Evolutionary conservation across 106 monocot species (phyloP), one percentile per base, ranked within the genome.

Genomic region (Dendrobium nobile): DNA sequence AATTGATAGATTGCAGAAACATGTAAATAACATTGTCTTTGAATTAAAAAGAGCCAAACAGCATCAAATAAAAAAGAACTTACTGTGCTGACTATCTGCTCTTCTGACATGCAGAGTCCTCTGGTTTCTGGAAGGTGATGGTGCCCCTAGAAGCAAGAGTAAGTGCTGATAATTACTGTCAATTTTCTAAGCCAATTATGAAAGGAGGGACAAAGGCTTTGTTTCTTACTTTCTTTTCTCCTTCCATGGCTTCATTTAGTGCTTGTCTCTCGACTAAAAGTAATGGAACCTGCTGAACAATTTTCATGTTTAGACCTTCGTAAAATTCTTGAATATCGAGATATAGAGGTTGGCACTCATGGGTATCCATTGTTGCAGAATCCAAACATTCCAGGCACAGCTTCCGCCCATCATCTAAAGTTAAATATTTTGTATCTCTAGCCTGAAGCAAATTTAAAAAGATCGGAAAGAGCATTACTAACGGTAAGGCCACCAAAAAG

Each of bases 31-130:
- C 51, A 47, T 11, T 47, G 7, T 47, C 47, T 9, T 11, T 47
- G 11, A 37, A 37, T 37, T 37, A 47, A 47, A 47, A 47, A 47
- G 47, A 47, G 47, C 11, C 51, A 51, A 51, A 51, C 51, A 15
- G 51, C 10, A 51, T 0, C 51, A 15, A 51, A 51, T 3, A 13
- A 51, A 51, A 37, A 37, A 51, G 48, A 67, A 22, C 88, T 85
- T 87, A 97, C 96, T 56, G 90, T 89, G 85, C 94, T 92, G 75
- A 97, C 89, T 76, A 88, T 97, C 81, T 94, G 94, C 85, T 96
- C 96, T 79, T 96, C 96, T 24, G 96, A 92, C 9, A 96, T 83
- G 75, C 96, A 97, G 28, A 97, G 91, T 37, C 96, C 96, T 92
- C 96, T 90, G 19, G 96, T 97, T 84, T 97, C 94, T 61, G 96